Evolutionary conservation across 192 early-diverging fungal species (phyloP).

Genomic region (Podila epicladia): DNA sequence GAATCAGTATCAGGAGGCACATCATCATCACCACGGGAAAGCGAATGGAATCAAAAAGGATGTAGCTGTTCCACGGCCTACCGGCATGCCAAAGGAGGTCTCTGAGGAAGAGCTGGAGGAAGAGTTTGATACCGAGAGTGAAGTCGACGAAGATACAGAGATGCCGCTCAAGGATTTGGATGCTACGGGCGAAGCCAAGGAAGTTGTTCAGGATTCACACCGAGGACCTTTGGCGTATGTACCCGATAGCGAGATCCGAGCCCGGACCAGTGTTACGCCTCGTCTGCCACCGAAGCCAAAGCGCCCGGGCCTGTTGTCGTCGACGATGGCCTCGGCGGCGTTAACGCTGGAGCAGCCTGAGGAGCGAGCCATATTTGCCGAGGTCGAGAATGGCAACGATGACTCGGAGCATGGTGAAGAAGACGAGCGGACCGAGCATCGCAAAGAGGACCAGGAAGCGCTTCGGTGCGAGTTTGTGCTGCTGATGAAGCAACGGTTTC

Average conservation of each 20-base stretch:
- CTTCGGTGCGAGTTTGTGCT: conserved; percentile 38
- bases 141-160: conserved; percentile 15
- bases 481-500: conserved; percentile 49
- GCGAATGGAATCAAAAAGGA: neutral
- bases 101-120: conserved; percentile 24
- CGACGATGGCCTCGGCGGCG: conserved; percentile 28
- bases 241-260: conserved; percentile 13
- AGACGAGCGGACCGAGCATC: conserved; percentile 10
- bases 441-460: conserved; percentile 39
- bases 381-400: conserved; percentile 17
- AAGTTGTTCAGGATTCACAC: neutral
- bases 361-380: conserved; percentile 27
- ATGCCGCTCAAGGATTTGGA: neutral
- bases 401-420: conserved; percentile 20
- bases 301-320: conserved; percentile 13
- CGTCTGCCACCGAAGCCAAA: conserved; percentile 21
- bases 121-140: conserved; percentile 50
- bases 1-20: neutral
- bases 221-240: conserved; percentile 10
- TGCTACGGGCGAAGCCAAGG: neutral
- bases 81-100: neutral
- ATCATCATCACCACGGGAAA: neutral
- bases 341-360: conserved; percentile 25
- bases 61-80: neutral
- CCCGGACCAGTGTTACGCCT: conserved; percentile 18